These are phyloP conservation scores for Fulvia fulva DNA, from an alignment of 2,329 filamentous ascomycete species.

Conservation along the genomic window DNA sequence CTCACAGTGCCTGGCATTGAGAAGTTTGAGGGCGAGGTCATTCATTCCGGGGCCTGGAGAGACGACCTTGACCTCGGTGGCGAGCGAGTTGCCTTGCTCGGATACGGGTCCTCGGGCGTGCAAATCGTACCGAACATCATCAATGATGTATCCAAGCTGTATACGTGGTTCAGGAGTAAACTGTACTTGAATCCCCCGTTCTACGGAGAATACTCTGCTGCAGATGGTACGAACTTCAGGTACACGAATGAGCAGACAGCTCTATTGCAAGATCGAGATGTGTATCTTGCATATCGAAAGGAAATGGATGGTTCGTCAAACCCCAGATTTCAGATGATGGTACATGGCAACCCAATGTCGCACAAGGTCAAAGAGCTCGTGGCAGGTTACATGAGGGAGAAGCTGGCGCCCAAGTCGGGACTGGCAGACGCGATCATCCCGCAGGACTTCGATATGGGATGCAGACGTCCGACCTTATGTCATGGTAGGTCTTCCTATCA, in stretches of 20 bases:
- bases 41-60: constrained; percentile 1
- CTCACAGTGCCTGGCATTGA: constrained; percentile 3
- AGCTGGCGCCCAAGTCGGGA: constrained; percentile 12
- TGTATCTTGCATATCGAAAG: constrained; percentile 15
- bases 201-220: constrained; percentile 4
- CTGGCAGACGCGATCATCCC: constrained; percentile 14
- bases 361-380: constrained; percentile 9
- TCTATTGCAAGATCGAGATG: constrained; percentile 11
- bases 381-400: constrained; percentile 17
- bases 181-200: constrained; percentile 15
- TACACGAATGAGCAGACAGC: constrained; percentile 19
- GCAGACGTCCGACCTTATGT: constrained; percentile 16
- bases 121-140: constrained; percentile 19
- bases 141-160: constrained; percentile 14
- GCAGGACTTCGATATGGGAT: constrained; percentile 17
- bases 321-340: constrained; percentile 7
- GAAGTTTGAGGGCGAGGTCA: neutral
- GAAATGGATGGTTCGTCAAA: constrained; percentile 13
- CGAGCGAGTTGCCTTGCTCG: constrained; percentile 9
- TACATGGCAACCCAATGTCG: constrained; percentile 15
- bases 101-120: constrained; percentile 14
- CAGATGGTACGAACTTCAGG: constrained; percentile 16
- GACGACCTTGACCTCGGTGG: neutral
- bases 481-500: too few species aligned
- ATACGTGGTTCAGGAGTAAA: constrained; percentile 18